phyloP scores from a whole-genome alignment of 176 grass and related monocot species.

The Pontederia paniculata region DNA sequence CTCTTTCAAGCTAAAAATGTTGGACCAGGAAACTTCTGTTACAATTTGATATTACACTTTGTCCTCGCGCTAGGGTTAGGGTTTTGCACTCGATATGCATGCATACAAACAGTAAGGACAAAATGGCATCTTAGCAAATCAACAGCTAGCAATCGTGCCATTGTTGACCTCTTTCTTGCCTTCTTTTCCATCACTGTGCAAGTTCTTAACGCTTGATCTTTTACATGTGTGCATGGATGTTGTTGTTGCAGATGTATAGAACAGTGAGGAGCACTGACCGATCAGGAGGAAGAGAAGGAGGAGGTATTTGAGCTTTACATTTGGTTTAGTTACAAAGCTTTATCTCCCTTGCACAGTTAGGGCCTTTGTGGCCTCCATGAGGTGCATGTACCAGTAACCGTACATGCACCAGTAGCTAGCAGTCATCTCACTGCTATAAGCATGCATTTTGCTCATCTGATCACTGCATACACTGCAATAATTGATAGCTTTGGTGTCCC shows the following conservation, averaged over 20 bases:
- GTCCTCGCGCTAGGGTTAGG: background rate
- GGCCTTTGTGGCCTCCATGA: no score
- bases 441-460: no score
- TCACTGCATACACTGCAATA: no score
- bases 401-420: no score
- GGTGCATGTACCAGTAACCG: background rate
- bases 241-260: conserved; percentile 14
- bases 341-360: background rate
- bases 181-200: background rate
- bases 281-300: conserved; percentile 23
- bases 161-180: no score
- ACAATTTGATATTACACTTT: background rate
- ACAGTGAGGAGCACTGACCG: conserved; percentile 19
- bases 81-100: background rate
- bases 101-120: conserved; percentile 3
- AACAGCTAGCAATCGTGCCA: background rate
- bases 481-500: no score
- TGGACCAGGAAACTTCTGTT: background rate
- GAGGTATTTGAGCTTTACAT: conserved; percentile 1
- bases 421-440: conserved; percentile 3
- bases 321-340: background rate
- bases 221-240: background rate
- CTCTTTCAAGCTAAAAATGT: background rate
- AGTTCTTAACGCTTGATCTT: background rate
- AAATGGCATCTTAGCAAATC: background rate